Evolutionary conservation across 805 yeast genomes (phyloP).

Genomic region (Starmerella floricola): DNA sequence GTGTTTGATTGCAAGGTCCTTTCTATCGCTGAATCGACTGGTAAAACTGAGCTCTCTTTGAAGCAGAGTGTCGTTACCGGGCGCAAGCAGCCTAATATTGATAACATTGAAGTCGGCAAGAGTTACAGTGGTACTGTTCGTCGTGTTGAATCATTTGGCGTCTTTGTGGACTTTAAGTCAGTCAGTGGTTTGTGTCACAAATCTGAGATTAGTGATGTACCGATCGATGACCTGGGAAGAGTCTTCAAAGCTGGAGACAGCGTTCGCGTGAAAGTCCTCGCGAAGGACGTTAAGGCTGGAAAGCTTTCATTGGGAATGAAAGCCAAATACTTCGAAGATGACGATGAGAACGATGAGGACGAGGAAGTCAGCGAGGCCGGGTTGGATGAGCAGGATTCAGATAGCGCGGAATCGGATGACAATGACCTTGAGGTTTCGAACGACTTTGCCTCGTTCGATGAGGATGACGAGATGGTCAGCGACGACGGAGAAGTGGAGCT

Average conservation of each 20-base stretch:
- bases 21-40: conserved; percentile 41
- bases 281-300: conserved; percentile 49
- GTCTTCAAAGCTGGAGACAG: conserved; percentile 82
- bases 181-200: conserved; percentile 81
- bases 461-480: neutral
- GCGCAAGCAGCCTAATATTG: conserved; percentile 30
- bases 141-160: conserved; percentile 78
- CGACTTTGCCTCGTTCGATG: neutral
- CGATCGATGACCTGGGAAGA: conserved; percentile 43
- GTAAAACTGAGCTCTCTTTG: conserved; percentile 58
- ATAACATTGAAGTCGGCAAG: conserved; percentile 58
- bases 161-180: conserved; percentile 68
- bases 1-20: conserved; percentile 62
- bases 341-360: conserved; percentile 29
- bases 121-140: conserved; percentile 66
- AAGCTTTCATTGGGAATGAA: conserved; percentile 85
- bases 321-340: conserved; percentile 64
- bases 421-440: too few species aligned
- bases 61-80: conserved; percentile 74
- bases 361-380: conserved; percentile 20
- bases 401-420: too few species aligned
- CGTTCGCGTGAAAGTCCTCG: conserved; percentile 72
- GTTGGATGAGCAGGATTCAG: conserved; percentile 22
- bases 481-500: conserved; percentile 18
- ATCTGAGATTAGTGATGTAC: conserved; percentile 59